Evolutionary conservation across 768 basidiomycete species (phyloP), one percentile per base, ranked within the genome.

Genomic region (Tylopilus sp.): DNA sequence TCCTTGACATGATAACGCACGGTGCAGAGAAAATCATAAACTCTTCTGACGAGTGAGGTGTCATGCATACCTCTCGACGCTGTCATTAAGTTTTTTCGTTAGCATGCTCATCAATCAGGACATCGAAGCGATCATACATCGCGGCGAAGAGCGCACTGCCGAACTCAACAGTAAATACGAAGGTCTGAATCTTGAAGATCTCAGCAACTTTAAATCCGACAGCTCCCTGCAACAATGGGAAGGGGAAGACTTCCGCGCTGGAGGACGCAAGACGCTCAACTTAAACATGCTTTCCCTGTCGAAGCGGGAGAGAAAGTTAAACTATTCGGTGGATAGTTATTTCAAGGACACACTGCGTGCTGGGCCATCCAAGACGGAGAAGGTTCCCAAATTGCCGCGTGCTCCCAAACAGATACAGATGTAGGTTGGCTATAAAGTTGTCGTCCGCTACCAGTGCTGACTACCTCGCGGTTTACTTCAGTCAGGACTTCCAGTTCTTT

Each of bases 1-100:
- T 99, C 13, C 73, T 98, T 31, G 95, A 98, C 65, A 99, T 98
- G 93, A 98, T 99, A 52, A 86, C 94, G 6, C 93, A 95, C 62
- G 95, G 97, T 18, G 95, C 94, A 0, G 95, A 98, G 67, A 89
- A 92, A 69, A 98, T 99, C 50, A 94, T 98, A 68, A 95, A 87
- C 63, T 74, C 84, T 4, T 67, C 70, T 0, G 86, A 89, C 13
- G 81, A 83, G 90, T 92, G 50, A 55, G 86, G 71, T 12, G 11
- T 38, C 33, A 35, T 17, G 1, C 20, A 5, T 26, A 36, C n/a
- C n/a, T 51, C 25, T 17, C 2, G 10, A 31, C 12, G 21, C 43
- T 25, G 18, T 50, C 17, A 18, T 48, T 42, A 28, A 59, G 8
- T 51, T 38, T 7, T 28, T 15, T 36, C 5, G 15, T 25, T 51